Conservation (phyloP, 2,329 filamentous ascomycete species). For the Domatiomyces catenatus region DNA sequence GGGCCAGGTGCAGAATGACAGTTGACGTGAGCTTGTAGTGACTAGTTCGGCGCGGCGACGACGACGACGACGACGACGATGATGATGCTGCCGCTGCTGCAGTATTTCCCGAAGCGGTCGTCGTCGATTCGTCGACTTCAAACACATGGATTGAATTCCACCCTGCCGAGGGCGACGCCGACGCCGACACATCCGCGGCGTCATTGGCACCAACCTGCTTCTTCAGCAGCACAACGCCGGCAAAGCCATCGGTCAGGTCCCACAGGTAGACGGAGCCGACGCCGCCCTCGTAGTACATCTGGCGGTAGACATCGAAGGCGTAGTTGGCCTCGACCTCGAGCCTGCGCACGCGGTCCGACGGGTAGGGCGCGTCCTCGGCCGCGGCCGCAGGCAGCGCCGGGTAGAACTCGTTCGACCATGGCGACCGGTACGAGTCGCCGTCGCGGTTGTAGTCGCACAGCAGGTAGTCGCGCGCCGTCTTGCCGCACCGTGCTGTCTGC, state of each 20-base stretch:
- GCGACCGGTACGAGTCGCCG: constrained; percentile 90
- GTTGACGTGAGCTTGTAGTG: constrained; percentile 98
- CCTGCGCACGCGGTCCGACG: constrained; percentile 76
- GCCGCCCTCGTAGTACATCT: constrained; percentile 87
- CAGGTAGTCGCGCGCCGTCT: constrained; percentile 85
- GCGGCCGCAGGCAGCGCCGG: constrained; percentile 45
- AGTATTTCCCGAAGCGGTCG: too few relatives aligned
- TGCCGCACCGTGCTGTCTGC: constrained; percentile 66
- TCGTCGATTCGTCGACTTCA: constrained; percentile 59
- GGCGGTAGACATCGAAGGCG: constrained; percentile 90
- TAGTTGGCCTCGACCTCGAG: constrained; percentile 92
- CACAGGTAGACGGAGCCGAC: constrained; percentile 95
- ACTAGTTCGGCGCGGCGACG: constrained; percentile 44
- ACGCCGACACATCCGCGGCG: constrained; percentile 34
- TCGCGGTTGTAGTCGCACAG: constrained; percentile 99
- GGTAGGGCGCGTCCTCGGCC: constrained; percentile 65
- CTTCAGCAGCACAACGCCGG: constrained; percentile 87
- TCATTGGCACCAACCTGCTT: constrained; percentile 45
- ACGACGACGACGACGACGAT: constrained; percentile 28
- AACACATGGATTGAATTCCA: constrained; percentile 99
- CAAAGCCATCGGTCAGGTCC: constrained; percentile 96
- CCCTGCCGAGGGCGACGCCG: constrained; percentile 37
- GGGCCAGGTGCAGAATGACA: constrained; percentile 77
- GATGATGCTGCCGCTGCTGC: constrained; percentile 26
- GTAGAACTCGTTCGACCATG: constrained; percentile 99